Base-by-base conservation (phyloP, 352 stramenopile genomes). In the Pythium sukuiense region DNA sequence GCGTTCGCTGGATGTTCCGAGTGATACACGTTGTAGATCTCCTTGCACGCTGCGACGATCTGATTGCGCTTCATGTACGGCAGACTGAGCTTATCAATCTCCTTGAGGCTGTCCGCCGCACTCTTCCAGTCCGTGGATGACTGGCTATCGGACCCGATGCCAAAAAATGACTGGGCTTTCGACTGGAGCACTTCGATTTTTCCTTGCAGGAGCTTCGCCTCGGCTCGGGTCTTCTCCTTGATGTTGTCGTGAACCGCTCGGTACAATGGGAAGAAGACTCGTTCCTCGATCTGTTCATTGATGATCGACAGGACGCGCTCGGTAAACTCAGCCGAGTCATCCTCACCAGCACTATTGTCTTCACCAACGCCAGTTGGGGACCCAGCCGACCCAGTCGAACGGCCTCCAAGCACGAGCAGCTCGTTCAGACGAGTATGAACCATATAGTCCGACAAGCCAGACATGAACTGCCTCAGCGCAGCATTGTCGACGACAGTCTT, bases 111-210 rank as follows among this genome's bases (percentile, higher is more conserved):
- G 9, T 55, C 65, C 16, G 76, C 85, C 1, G 86, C 87, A 5
- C 72, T 85, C 9, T 65, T 61, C 83, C 85, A 96, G n/a, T 76
- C 76, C 0, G 71, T 74, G 0, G 84, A 69, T 11, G 87, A 96
- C 16, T 88, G 52, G 30, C 74, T 92, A 54, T 84, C 74, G 0
- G 84, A 73, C n/a, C 73, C 79, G 37, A 96, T 94, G 9, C 85
- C 87, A 20, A 96, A 96, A 52, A 94, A 96, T 18, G 81, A 77
- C 73, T 96, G 87, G 4, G 87, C 77, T 50, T 94, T 93, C 55
- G 71, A 73, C 26, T 80, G 81, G 27, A 96, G 50, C 35, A 96
- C 77, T n/a, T 93, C 83, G 26, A 94, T 91, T 68, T 93, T 93
- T 12, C 85, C 79, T 37, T 87, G 81, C 11, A 96, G 63, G 9